These are phyloP conservation scores for Oropetium thomaeum DNA, from an alignment of 176 grass and related monocot species.

Conservation along the genomic window DNA sequence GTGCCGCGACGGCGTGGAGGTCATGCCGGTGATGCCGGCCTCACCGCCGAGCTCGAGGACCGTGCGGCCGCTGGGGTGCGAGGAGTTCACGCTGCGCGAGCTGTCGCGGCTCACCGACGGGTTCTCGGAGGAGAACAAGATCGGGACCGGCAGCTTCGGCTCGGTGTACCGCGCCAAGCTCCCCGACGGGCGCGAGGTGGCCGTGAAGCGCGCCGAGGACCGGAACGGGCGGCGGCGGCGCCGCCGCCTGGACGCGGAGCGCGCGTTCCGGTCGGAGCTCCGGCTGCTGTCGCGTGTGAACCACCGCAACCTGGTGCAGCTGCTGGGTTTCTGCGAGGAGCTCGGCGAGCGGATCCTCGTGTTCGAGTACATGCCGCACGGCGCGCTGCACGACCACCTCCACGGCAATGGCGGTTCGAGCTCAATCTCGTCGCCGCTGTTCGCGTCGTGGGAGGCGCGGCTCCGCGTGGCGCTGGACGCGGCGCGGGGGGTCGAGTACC, in stretches of 20 bases:
- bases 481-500: conserved; percentile 86
- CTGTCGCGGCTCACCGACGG: conserved; percentile 48
- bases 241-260: conserved; percentile 42
- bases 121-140: conserved; percentile 56
- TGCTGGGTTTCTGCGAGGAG: conserved; percentile 76
- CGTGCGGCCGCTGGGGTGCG: conserved; percentile 40
- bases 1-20: conserved; percentile 6
- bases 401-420: conserved; percentile 13
- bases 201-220: conserved; percentile 76
- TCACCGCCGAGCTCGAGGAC: neutral
- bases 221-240: neutral
- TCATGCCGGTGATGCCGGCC: conserved; percentile 12
- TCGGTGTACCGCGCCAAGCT: conserved; percentile 74
- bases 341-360: conserved; percentile 71
- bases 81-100: conserved; percentile 57
- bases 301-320: conserved; percentile 80
- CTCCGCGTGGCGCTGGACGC: conserved; percentile 78
- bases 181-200: conserved; percentile 58
- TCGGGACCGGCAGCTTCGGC: conserved; percentile 86
- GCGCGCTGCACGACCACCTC: conserved; percentile 83
- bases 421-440: conserved; percentile 38
- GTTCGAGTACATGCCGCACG: conserved; percentile 82
- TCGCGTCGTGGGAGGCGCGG: conserved; percentile 70
- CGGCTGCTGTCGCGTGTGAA: conserved; percentile 70
- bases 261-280: conserved; percentile 77